Conservation (phyloP, 805 yeast genomes). For the Saccharomycopsis sp. region DNA sequence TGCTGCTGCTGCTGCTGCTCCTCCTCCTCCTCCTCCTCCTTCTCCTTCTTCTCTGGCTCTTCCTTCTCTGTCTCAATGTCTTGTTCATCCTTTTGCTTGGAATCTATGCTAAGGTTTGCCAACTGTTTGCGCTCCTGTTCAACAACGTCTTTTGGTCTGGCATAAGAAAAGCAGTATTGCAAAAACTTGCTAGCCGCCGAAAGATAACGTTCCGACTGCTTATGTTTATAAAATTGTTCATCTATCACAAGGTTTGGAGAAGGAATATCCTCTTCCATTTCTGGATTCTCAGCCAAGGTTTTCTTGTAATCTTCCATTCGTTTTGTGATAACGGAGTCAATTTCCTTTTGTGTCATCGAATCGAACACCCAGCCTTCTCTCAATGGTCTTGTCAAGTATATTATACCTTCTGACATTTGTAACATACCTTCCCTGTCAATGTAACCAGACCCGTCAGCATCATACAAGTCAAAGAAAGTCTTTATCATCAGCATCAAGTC, state of each 20-base stretch:
- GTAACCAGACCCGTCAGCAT: slow-evolving; percentile 45
- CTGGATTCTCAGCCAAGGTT: slow-evolving; percentile 25
- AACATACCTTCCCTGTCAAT: slow-evolving; percentile 74
- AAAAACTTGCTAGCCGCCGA: slow-evolving; percentile 82
- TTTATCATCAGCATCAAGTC: slow-evolving; percentile 76
- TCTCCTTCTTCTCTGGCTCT: slow-evolving; percentile 24
- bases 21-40: slow-evolving; percentile 22
- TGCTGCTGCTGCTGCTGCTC: background rate
- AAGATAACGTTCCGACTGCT: slow-evolving; percentile 71
- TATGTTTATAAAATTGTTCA: slow-evolving; percentile 49
- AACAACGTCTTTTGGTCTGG: slow-evolving; percentile 40
- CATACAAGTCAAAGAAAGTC: slow-evolving; percentile 72
- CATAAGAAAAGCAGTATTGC: slow-evolving; percentile 83
- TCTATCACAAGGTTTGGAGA: slow-evolving; percentile 58
- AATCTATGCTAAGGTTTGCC: background rate
- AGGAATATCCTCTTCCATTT: slow-evolving; percentile 34
- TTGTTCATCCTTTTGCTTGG: slow-evolving; percentile 23
- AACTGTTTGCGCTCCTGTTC: slow-evolving; percentile 6
- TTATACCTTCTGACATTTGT: slow-evolving; percentile 77
- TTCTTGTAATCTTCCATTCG: slow-evolving; percentile 39
- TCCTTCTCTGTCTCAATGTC: slow-evolving; percentile 35
- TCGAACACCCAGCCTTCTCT: slow-evolving; percentile 65
- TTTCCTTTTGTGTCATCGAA: slow-evolving; percentile 47
- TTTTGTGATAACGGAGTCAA: slow-evolving; percentile 62
- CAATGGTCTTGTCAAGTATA: slow-evolving; percentile 79